Evolutionary conservation across 345 rosid species (phyloP), one percentile per base, ranked within the genome.

Genomic region (Gossypium australe): DNA sequence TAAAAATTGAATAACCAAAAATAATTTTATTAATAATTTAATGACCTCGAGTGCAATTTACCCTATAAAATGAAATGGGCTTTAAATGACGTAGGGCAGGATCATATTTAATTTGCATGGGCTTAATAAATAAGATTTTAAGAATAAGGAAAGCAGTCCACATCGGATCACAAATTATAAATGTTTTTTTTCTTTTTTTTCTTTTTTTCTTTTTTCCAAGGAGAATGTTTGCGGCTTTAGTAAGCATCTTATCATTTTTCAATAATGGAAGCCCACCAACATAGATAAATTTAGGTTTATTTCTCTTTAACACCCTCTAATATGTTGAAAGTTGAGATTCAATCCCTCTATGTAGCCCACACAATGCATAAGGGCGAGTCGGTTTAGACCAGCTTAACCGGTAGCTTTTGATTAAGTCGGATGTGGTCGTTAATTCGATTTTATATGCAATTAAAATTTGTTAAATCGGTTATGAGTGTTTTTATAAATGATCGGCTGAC

Each of bases 61-160:
- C 1, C 53, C n/a, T 51, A 51, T 34, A 63, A 60, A 60, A 60
- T 13, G 9, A 24, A 67, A 67, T 47, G 71, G 56, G 71, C 38
- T 47, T 12, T 47, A 47, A 67, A 47, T 67, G 41, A 2, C 47
- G 71, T 47, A 7, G 71, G 71, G 5, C 38, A 24, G 8, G 62
- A 2, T 4, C 8, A 10, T 5, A 18, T 24, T 43, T 41, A 18
- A 34, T 29, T 18, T 9, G 16, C 9, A 45, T 47, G 55, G 71
- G 71, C 71, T 17, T 11, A 20, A 47, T 10, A 16, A 8, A 66
- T 44, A 1, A 3, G 10, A 2, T 18, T 55, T 64, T 17, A 22
- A 6, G 71, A 45, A 24, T 12, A 5, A 12, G 56, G 17, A 17
- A 47, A 24, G 52, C 17, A 67, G 41, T 67, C 71, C 55, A 67